Evolutionary conservation across 2,329 filamentous ascomycete species (phyloP).

Genomic region (Alternaria solani): DNA sequence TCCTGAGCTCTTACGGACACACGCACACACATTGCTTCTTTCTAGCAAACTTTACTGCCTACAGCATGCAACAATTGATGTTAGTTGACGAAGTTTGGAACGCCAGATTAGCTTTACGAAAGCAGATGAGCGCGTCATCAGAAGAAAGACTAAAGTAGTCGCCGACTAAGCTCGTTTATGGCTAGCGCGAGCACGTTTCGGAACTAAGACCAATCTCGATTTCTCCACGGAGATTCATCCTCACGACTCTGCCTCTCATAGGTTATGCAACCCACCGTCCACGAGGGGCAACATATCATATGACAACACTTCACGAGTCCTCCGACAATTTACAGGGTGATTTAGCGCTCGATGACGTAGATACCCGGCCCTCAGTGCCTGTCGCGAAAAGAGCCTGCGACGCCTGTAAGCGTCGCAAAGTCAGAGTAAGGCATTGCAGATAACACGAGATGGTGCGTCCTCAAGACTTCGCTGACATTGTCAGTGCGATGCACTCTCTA

Average conservation of each 20-base stretch:
- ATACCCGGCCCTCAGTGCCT: background rate
- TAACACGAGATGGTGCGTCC: background rate
- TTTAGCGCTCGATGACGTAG: background rate
- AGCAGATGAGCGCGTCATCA: too few relatives aligned
- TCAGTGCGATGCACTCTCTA: background rate
- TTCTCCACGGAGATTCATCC: background rate
- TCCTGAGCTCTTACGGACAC: too few relatives aligned
- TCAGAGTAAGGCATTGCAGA: background rate
- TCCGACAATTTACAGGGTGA: background rate
- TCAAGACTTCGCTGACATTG: background rate
- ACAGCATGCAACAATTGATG: too few relatives aligned
- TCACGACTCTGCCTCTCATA: background rate
- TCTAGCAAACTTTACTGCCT: too few relatives aligned
- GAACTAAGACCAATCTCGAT: too few relatives aligned
- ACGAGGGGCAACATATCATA: background rate
- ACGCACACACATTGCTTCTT: too few relatives aligned
- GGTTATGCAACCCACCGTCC: background rate
- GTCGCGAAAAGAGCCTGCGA: conserved; percentile 3
- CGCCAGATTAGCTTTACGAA: too few relatives aligned
- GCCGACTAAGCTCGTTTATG: too few relatives aligned
- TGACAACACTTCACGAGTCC: background rate
- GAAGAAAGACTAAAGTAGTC: too few relatives aligned
- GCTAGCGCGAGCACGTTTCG: too few relatives aligned
- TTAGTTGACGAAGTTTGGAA: too few relatives aligned
- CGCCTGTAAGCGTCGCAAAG: conserved; percentile 2